Conservation (phyloP, 768 basidiomycete species). For the Melanogaster broomeanus region DNA sequence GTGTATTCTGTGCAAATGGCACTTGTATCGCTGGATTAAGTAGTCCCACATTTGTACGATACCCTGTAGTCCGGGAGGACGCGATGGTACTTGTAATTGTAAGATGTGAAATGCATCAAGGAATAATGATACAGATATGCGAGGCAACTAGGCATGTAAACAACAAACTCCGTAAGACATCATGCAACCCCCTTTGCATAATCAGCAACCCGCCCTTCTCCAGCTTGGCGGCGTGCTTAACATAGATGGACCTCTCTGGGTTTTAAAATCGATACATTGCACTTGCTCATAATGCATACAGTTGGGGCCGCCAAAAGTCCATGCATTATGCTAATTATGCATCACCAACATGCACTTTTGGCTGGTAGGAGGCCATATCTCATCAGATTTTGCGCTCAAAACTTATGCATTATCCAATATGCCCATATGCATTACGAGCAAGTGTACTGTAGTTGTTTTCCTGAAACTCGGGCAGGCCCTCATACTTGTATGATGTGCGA, state of each 20-base stretch:
- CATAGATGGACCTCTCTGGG: slow-evolving; percentile 72
- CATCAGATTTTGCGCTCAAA: too few relatives aligned
- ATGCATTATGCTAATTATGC: too few relatives aligned
- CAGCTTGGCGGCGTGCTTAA: too few relatives aligned
- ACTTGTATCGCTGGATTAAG: too few relatives aligned
- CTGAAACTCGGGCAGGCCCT: slow-evolving; percentile 77
- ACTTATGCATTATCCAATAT: too few relatives aligned
- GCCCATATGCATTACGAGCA: too few relatives aligned
- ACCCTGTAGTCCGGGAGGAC: neutral
- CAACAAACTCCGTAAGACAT: neutral
- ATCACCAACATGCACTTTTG: too few relatives aligned
- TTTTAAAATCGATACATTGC: slow-evolving; percentile 88
- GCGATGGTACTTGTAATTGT: too few relatives aligned
- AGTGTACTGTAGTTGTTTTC: slow-evolving; percentile 88
- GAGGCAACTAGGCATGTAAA: neutral
- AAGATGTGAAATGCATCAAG: neutral
- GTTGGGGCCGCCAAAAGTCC: too few relatives aligned
- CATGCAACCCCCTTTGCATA: slow-evolving; percentile 20
- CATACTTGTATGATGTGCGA: slow-evolving; percentile 87
- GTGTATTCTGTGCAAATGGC: neutral
- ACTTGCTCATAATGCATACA: too few relatives aligned
- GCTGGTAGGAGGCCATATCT: too few relatives aligned
- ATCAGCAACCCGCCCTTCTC: slow-evolving; percentile 53
- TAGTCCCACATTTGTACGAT: neutral
- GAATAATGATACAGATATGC: neutral